Percentiles rank a stretch among this genome's conserved stretches.
These are phyloP conservation scores for Teunomyces pallodes DNA, from an alignment of 805 yeast genomes.

Conservation along the genomic window DNA sequence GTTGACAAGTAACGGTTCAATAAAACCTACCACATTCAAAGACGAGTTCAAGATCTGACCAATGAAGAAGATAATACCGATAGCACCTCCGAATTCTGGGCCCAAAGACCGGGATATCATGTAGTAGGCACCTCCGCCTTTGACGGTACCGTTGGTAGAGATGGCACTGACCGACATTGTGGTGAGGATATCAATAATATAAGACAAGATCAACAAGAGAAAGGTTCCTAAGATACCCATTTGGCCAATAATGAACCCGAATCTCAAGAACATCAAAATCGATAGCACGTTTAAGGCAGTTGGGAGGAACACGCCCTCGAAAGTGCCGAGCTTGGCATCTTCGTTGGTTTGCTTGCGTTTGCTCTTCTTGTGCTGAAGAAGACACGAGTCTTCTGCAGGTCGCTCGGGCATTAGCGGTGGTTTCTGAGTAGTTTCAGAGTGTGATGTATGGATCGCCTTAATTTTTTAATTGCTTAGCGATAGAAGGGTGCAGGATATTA, in stretches of 20 bases:
- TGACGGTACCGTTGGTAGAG: conserved; percentile 94
- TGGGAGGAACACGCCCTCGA: conserved; percentile 90
- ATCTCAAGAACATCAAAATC: conserved; percentile 90
- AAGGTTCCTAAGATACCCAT: conserved; percentile 84
- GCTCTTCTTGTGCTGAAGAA: neutral
- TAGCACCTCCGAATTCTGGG: conserved; percentile 97
- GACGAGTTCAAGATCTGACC: conserved; percentile 94
- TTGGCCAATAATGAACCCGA: conserved; percentile 94
- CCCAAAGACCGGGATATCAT: conserved; percentile 96
- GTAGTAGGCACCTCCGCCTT: conserved; percentile 98
- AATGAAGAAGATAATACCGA: conserved; percentile 88
- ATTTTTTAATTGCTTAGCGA: neutral
- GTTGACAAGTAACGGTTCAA: conserved; percentile 83
- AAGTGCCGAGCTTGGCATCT: conserved; percentile 63
- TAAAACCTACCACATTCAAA: conserved; percentile 91
- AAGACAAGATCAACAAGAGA: conserved; percentile 65
- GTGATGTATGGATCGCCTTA: neutral
- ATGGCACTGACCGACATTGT: conserved; percentile 91
- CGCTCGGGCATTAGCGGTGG: conserved; percentile 1
- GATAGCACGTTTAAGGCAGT: conserved; percentile 90
- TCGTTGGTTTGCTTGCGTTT: conserved; percentile 1
- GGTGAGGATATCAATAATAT: conserved; percentile 77
- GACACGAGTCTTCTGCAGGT: neutral
- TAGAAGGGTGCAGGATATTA: neutral
- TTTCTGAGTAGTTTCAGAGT: neutral